Evolutionary conservation across 495 filamentous ascomycete genomes (phyloP).

Genomic region (Bathelium albidoporum): DNA sequence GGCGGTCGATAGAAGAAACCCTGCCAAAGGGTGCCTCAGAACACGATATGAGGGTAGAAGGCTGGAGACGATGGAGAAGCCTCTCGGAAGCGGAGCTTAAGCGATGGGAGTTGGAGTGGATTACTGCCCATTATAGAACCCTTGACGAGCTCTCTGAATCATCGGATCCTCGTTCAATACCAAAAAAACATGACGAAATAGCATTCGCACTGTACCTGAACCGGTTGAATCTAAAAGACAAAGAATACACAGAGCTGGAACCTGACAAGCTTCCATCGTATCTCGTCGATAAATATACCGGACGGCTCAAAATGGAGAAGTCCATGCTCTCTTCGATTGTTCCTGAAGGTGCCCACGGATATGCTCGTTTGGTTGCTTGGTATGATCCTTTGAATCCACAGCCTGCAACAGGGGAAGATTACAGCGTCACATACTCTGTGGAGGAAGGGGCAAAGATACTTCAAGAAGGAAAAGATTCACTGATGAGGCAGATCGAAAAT

Average conservation of each 20-base stretch:
- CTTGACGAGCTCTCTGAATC: not conserved
- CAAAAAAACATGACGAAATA: not conserved
- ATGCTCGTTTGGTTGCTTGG: not conserved
- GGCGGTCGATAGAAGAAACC: not conserved
- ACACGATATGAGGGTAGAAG: not conserved
- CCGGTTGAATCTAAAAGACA: not conserved
- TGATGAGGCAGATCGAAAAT: conserved; percentile 31
- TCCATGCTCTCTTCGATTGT: not conserved
- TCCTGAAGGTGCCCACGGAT: not conserved
- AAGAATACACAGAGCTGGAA: not conserved
- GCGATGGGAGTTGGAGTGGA: conserved; percentile 1
- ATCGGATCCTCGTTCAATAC: not conserved
- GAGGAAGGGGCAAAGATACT: conserved; percentile 28
- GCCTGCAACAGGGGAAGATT: conserved; percentile 22
- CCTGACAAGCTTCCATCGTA: not conserved
- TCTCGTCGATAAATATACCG: not conserved
- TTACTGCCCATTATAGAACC: not conserved
- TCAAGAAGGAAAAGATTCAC: conserved; percentile 29
- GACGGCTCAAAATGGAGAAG: not conserved
- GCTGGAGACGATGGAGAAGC: not conserved
- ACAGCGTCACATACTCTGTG: conserved; percentile 27
- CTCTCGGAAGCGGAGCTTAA: not conserved
- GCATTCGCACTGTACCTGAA: not conserved
- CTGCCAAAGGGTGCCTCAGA: not conserved
- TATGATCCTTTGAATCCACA: not conserved